Conservation (phyloP, 2,329 filamentous ascomycete genomes). For the Bipolaris bicolor region DNA sequence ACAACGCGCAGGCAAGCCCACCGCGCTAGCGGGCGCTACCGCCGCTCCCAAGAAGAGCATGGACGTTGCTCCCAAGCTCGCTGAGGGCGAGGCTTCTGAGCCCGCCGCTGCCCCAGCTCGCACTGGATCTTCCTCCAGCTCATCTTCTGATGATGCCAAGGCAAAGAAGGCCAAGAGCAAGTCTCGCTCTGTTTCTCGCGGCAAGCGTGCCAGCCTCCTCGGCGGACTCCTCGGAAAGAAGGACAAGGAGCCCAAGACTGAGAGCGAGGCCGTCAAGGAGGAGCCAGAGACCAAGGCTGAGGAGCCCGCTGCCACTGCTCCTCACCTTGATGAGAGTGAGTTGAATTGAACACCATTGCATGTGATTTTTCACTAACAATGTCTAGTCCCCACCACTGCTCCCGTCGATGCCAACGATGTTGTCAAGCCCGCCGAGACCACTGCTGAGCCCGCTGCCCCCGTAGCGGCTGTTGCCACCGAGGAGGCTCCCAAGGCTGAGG, state of each 20-base stretch:
- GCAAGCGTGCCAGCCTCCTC: conserved; percentile 64
- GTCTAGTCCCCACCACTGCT: conserved; percentile 38
- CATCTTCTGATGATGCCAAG: conserved; percentile 57
- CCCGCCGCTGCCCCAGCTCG: conserved; percentile 39
- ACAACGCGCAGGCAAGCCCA: conserved; percentile 50
- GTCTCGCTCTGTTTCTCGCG: conserved; percentile 64
- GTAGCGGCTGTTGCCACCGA: conserved; percentile 27
- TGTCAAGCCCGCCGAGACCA: conserved; percentile 46
- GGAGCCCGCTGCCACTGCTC: conserved; percentile 35
- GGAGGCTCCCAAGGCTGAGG: conserved; percentile 57
- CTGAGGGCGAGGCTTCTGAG: conserved; percentile 39
- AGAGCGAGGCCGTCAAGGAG: conserved; percentile 45
- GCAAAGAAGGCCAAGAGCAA: conserved; percentile 58
- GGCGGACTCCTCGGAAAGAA: conserved; percentile 66
- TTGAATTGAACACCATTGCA: background rate
- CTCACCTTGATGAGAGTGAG: conserved; percentile 43
- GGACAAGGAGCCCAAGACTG: conserved; percentile 58
- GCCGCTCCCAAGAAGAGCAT: conserved; percentile 56
- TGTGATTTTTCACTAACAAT: conserved; percentile 14
- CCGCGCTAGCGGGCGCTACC: conserved; percentile 46
- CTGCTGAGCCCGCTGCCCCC: conserved; percentile 51
- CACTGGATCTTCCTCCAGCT: conserved; percentile 49
- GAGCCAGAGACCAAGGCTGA: conserved; percentile 42
- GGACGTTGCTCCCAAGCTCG: conserved; percentile 52
- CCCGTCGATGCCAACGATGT: conserved; percentile 44